Conservation (phyloP, 148 eudicot species). For the Nyssa sinensis region DNA sequence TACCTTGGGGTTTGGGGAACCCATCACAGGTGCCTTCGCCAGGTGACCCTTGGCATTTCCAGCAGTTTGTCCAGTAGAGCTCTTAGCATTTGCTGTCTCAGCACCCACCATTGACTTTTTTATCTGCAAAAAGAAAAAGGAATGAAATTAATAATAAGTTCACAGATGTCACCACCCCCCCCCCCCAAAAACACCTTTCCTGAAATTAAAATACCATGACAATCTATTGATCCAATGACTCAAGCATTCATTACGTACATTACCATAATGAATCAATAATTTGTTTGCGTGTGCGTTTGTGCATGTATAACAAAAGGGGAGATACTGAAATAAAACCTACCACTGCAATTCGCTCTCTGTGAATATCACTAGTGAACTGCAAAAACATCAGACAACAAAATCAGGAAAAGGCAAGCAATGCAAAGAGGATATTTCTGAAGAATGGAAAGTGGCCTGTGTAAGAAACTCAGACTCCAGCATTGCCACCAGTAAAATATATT, state of each 20-base stretch:
- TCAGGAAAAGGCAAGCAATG: background rate
- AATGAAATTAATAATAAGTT: background rate
- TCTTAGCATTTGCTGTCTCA: slow-evolving; percentile 42
- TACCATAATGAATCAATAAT: background rate
- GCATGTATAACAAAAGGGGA: background rate
- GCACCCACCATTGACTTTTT: slow-evolving; percentile 48
- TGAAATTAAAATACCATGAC: slow-evolving; percentile 2
- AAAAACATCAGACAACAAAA: slow-evolving; percentile 14
- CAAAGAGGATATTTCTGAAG: background rate
- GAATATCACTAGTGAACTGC: slow-evolving; percentile 63
- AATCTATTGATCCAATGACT: background rate
- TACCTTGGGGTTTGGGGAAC: slow-evolving; percentile 47
- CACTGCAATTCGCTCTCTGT: slow-evolving; percentile 71
- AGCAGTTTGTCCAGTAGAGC: slow-evolving; percentile 48
- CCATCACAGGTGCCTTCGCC: slow-evolving; percentile 49
- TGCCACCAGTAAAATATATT: background rate
- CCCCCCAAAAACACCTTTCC: no score
- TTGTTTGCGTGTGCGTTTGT: no score
- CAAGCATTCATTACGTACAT: background rate
- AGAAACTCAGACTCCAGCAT: no score
- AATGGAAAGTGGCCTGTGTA: background rate
- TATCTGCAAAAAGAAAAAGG: slow-evolving; percentile 41
- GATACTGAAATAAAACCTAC: slow-evolving; percentile 33
- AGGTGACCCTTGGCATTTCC: slow-evolving; percentile 52
- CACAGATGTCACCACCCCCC: no score